phyloP scores from a whole-genome alignment of 441 rosid genomes.

The Brassica hybrid region DNA sequence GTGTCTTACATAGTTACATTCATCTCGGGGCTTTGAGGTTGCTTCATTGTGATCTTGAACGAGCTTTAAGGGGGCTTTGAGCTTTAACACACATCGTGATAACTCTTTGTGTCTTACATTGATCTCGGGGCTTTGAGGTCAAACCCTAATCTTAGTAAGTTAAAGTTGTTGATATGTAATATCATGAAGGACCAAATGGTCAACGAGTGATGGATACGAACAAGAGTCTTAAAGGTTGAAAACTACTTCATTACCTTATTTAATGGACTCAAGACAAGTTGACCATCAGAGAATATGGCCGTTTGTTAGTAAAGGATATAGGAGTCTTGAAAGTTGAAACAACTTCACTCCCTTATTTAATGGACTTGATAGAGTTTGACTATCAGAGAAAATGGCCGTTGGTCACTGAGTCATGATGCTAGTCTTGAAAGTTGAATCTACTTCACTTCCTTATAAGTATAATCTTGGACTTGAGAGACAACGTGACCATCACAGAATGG shows the following conservation, averaged over 20 bases:
- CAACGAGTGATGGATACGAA: neutral
- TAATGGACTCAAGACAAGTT: too few relatives aligned
- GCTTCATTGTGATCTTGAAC: constrained; percentile 75
- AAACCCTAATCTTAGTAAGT: too few relatives aligned
- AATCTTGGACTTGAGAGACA: neutral
- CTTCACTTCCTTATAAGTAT: neutral
- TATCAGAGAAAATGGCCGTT: neutral
- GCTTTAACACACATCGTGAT: too few relatives aligned
- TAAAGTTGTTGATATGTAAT: too few relatives aligned
- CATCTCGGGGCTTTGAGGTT: constrained; percentile 50
- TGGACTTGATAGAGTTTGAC: neutral
- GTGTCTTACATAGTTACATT: constrained; percentile 54
- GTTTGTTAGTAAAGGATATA: too few relatives aligned
- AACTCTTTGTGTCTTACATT: too few relatives aligned
- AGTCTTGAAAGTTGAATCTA: neutral
- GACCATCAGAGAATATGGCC: too few relatives aligned
- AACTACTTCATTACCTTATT: too few relatives aligned
- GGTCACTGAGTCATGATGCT: neutral
- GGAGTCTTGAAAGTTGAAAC: neutral
- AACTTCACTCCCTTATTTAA: neutral
- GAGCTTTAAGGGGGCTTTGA: constrained; percentile 46
- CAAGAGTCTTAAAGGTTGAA: neutral
- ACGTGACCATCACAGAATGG: neutral
- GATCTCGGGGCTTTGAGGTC: too few relatives aligned
- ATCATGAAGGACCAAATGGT: too few relatives aligned